Percentiles rank a stretch among this genome's conserved stretches.
phyloP scores from a whole-genome alignment of 371 early-diverging fungal species.

The Coemansia sp. region DNA sequence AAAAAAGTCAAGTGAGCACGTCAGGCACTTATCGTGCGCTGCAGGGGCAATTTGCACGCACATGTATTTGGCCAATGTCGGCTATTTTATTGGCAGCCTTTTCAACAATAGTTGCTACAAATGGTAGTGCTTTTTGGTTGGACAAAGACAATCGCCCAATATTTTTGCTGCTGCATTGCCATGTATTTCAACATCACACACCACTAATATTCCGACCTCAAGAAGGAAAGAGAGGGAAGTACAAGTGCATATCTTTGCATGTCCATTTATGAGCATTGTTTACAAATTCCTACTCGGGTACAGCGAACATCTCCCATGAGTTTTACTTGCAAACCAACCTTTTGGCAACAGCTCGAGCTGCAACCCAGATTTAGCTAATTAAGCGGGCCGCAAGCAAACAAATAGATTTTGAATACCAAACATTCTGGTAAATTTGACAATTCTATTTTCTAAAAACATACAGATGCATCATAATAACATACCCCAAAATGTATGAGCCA shows the following conservation, averaged over 20 bases:
- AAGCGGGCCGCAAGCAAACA: too few species aligned
- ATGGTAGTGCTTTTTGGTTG: neutral
- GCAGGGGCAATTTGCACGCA: slow-evolving; percentile 1
- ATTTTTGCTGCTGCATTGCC: neutral
- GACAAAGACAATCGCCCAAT: neutral
- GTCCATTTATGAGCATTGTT: neutral
- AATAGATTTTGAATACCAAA: too few species aligned
- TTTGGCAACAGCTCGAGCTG: neutral
- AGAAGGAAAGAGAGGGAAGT: neutral
- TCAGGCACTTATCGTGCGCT: neutral
- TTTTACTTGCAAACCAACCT: neutral
- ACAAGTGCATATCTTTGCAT: neutral
- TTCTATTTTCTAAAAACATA: too few species aligned
- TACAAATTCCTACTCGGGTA: neutral
- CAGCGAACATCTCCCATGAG: neutral
- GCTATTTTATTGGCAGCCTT: neutral
- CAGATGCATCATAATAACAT: too few species aligned
- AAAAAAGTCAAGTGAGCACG: neutral
- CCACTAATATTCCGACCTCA: neutral
- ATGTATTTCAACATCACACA: neutral
- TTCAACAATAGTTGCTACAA: neutral
- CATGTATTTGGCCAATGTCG: neutral
- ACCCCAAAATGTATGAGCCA: too few species aligned
- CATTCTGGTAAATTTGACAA: too few species aligned
- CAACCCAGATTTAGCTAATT: neutral